Conservation (phyloP, 306 rosid species). For the Trichosanthes truncata region DNA sequence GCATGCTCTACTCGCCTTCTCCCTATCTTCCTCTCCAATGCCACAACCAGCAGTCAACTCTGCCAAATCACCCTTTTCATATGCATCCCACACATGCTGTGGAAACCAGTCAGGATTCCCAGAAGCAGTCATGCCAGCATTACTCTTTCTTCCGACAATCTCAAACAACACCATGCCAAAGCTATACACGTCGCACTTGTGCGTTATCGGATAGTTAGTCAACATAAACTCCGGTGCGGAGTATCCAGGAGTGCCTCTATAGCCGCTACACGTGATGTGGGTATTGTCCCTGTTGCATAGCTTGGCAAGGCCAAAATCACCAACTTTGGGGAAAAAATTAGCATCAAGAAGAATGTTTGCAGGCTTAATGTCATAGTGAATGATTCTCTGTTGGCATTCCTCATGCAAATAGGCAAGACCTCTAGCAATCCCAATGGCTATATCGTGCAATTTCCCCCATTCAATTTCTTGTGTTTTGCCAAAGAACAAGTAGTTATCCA, state of each 20-base stretch:
- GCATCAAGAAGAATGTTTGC: constrained; percentile 37
- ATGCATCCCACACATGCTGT: constrained; percentile 27
- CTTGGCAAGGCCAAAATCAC: constrained; percentile 48
- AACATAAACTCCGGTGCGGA: constrained; percentile 39
- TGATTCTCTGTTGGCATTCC: constrained; percentile 35
- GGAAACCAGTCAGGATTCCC: constrained; percentile 43
- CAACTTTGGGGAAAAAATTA: constrained; percentile 34
- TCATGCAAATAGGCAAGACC: constrained; percentile 42
- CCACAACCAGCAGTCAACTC: constrained; percentile 17
- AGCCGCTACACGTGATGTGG: constrained; percentile 28
- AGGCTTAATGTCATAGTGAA: constrained; percentile 51
- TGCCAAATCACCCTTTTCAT: constrained; percentile 11
- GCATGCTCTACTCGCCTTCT: constrained; percentile 24
- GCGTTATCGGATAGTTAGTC: constrained; percentile 35
- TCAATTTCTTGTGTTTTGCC: constrained; percentile 14
- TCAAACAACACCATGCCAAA: no score
- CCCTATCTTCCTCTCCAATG: constrained; percentile 24
- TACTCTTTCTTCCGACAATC: constrained; percentile 35
- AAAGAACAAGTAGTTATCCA: constrained; percentile 33
- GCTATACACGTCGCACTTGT: no score
- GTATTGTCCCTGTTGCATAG: constrained; percentile 27
- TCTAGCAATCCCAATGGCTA: constrained; percentile 37
- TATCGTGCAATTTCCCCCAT: constrained; percentile 32
- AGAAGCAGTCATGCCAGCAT: constrained; percentile 10
- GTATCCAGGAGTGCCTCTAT: constrained; percentile 51